Evolutionary conservation across 768 basidiomycete genomes (phyloP).

Genomic region (Erythrobasidium yunnanense): DNA sequence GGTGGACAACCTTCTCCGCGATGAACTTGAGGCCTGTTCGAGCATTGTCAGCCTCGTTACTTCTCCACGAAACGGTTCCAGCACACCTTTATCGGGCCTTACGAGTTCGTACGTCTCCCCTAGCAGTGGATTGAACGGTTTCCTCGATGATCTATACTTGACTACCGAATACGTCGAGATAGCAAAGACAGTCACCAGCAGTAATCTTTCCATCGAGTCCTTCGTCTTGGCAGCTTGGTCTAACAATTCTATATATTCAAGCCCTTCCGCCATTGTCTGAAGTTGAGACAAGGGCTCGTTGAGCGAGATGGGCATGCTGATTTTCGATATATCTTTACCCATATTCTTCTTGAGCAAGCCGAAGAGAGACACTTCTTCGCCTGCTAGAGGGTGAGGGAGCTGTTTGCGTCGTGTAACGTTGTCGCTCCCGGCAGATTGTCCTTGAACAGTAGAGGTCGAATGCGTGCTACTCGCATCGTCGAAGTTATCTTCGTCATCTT

Average conservation of each 20-base stretch:
- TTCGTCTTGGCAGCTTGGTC: conserved; percentile 66
- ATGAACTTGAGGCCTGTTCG: conserved; percentile 42
- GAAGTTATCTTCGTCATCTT: not conserved
- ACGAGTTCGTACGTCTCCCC: conserved; percentile 93
- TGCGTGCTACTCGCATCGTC: not conserved
- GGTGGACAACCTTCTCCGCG: conserved; percentile 86
- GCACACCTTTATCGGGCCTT: conserved; percentile 62
- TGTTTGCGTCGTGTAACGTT: conserved; percentile 25
- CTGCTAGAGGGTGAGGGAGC: conserved; percentile 31
- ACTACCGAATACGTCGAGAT: conserved; percentile 94
- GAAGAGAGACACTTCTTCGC: conserved; percentile 33
- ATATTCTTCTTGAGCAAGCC: conserved; percentile 36
- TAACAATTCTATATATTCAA: conserved; percentile 41
- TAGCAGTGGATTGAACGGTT: conserved; percentile 64
- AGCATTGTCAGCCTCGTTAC: conserved; percentile 36
- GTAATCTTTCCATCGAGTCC: conserved; percentile 72
- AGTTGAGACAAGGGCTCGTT: conserved; percentile 75
- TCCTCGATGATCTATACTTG: conserved; percentile 73
- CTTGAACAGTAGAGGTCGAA: not conserved
- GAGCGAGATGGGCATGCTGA: conserved; percentile 51
- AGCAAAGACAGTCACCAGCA: conserved; percentile 86
- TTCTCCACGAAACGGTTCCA: conserved; percentile 41
- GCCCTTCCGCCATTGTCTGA: conserved; percentile 91
- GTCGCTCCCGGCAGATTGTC: not conserved
- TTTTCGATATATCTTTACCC: conserved; percentile 68